Evolutionary conservation across 495 filamentous ascomycete species (phyloP), one percentile per base, ranked within the genome.

Genomic region (Hypoxylon lienhwacheense): DNA sequence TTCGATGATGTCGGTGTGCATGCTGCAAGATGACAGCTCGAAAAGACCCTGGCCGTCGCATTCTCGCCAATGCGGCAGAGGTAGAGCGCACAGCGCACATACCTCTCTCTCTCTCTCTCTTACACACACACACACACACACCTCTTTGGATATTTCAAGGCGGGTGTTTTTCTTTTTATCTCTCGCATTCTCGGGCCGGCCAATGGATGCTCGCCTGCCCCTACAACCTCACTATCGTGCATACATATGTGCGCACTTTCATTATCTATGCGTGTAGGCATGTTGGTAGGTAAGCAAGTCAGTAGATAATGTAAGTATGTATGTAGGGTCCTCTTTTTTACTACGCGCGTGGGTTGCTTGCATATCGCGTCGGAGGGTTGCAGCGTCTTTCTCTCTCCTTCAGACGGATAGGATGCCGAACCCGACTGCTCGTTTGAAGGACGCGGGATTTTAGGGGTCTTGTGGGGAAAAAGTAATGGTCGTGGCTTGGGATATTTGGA

Each of bases 11-110:
- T 59, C 55, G 55, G 5, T 43, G 31, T 34, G 47, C 54, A 58
- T 33, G 14, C 47, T 46, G 47, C 54, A 47, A 26, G 47, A 57
- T 51, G 54, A 47, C n/a, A n/a, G n/a, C n/a, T 52, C 42, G 20
- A 34, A 40, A 47, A 45, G 56, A 60, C 56, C 56, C 56, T 60
- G 56, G 54, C 54, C 56, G 56, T 53, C 56, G 22, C 39, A 36
- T 20, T 47, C 40, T 33, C 48, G 55, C 48, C 39, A 44, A 59
- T n/a, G n/a, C n/a, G n/a, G n/a, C n/a, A n/a, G n/a, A n/a, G n/a
- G n/a, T n/a, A n/a, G n/a, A n/a, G n/a, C n/a, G n/a, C n/a, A n/a
- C n/a, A n/a, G n/a, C n/a, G n/a, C n/a, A n/a, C n/a, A n/a, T n/a
- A n/a, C n/a, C n/a, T n/a, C n/a, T n/a, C n/a, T n/a, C n/a, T n/a